Conservation (phyloP, 352 stramenopile species). For the Thraustochytrium striatum region DNA sequence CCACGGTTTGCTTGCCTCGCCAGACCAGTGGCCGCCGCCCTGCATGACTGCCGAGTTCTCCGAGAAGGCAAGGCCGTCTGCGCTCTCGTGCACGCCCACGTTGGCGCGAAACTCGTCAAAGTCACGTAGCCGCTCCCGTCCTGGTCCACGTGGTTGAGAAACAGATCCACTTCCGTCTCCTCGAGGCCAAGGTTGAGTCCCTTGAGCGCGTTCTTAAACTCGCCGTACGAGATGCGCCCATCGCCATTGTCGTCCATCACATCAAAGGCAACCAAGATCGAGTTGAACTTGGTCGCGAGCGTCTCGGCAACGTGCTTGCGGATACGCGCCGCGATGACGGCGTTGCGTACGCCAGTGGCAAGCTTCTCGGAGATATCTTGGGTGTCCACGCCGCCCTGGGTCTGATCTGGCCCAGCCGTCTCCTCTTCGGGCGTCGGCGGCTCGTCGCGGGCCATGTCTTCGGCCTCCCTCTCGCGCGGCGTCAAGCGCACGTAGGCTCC, state of each 20-base stretch:
- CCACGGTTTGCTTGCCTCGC: no score
- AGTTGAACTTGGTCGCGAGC: slow-evolving; percentile 26
- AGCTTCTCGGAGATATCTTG: neutral
- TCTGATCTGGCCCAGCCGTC: neutral
- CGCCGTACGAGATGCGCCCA: slow-evolving; percentile 35
- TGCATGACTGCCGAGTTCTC: no score
- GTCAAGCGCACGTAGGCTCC: slow-evolving; percentile 29
- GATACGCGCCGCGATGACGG: slow-evolving; percentile 12
- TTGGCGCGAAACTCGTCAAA: slow-evolving; percentile 43
- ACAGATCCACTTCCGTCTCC: slow-evolving; percentile 16
- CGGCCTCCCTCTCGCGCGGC: neutral
- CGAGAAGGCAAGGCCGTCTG: no score
- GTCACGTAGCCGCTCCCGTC: slow-evolving; percentile 40
- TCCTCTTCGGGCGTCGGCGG: neutral
- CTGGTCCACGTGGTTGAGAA: slow-evolving; percentile 35
- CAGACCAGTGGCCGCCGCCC: no score
- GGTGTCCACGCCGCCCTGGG: neutral
- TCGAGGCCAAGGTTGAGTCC: neutral
- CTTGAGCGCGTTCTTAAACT: slow-evolving; percentile 27
- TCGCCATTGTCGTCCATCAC: slow-evolving; percentile 34
- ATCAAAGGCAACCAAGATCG: neutral
- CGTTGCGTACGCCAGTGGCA: neutral
- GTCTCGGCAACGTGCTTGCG: slow-evolving; percentile 1
- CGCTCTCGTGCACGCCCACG: no score
- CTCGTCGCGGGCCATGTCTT: neutral